These are phyloP conservation scores for Rhynchospora pubera DNA, from an alignment of 176 grass and related monocot genomes.

Conservation along the genomic window DNA sequence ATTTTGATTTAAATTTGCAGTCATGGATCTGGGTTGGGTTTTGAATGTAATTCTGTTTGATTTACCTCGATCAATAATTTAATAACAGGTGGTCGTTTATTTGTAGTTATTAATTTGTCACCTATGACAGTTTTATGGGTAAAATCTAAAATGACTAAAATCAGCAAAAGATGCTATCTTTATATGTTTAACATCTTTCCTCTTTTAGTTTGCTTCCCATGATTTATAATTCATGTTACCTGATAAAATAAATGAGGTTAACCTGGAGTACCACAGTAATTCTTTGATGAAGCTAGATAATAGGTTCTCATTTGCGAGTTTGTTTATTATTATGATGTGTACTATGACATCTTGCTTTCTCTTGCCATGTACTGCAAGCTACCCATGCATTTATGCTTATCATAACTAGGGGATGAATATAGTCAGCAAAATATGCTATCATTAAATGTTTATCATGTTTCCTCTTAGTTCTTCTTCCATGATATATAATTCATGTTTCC, in stretches of 20 bases:
- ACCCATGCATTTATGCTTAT: background rate
- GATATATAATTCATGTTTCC: too few species aligned
- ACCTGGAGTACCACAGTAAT: too few species aligned
- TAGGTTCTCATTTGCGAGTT: background rate
- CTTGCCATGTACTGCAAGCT: background rate
- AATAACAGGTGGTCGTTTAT: background rate
- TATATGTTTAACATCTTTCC: too few species aligned
- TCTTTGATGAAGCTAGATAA: background rate
- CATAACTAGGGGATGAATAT: background rate
- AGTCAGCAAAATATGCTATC: background rate
- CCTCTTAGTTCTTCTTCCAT: background rate
- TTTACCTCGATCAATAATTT: background rate
- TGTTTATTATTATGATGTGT: background rate
- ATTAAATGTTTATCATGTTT: slow-evolving; percentile 2
- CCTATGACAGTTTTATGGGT: too few species aligned
- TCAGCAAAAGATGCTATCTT: too few species aligned
- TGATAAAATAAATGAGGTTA: too few species aligned
- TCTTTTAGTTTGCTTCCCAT: too few species aligned
- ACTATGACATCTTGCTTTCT: background rate
- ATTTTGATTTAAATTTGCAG: background rate
- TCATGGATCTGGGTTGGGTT: background rate
- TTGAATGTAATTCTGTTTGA: background rate
- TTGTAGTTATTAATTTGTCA: too few species aligned
- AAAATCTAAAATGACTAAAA: too few species aligned
- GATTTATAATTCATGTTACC: too few species aligned